phyloP scores from a whole-genome alignment of 2,329 filamentous ascomycete species.

The Cryphonectria radicalis region DNA sequence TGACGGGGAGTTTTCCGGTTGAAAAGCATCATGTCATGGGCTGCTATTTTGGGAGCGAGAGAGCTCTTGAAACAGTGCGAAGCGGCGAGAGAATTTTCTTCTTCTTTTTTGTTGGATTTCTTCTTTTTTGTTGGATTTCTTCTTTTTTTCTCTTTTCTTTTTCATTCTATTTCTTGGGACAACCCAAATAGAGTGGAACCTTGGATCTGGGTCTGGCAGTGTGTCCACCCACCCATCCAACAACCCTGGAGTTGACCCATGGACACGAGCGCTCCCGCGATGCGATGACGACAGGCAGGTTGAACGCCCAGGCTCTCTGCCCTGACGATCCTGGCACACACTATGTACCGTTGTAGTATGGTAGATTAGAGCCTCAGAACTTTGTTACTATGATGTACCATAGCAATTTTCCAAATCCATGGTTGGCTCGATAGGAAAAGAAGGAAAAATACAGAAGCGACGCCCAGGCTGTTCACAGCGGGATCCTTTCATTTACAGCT shows the following conservation, averaged over 20 bases:
- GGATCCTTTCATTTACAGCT: not conserved
- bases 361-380: not conserved
- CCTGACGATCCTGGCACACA: not conserved
- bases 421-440: not conserved
- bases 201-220: not conserved
- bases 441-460: not conserved
- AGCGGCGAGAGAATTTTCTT: not conserved
- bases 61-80: not conserved
- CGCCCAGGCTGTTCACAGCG: not conserved
- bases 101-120: no score
- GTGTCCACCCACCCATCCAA: not conserved
- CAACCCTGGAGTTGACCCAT: not conserved
- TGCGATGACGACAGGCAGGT: not conserved
- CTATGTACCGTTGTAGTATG: not conserved
- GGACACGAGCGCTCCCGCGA: not conserved
- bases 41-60: not conserved
- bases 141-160: no score
- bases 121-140: no score
- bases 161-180: not conserved
- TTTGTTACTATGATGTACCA: not conserved
- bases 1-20: not conserved
- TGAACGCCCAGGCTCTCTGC: not conserved
- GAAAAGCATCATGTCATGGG: not conserved
- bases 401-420: not conserved
- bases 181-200: not conserved